Base-by-base conservation (phyloP, 257 asterid genomes). In the Ophiorrhiza pumila region DNA sequence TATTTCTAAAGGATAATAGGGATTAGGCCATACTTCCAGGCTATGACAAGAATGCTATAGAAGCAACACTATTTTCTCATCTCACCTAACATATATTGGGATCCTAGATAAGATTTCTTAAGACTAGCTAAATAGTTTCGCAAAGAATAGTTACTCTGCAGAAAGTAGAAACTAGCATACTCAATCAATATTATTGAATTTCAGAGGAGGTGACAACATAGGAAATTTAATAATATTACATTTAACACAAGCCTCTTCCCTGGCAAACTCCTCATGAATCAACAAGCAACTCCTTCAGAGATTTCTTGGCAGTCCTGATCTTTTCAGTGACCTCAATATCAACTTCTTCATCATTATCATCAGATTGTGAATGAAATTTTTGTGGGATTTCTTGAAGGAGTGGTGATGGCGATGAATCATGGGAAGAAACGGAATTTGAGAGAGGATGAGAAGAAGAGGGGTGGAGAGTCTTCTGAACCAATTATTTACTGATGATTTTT, bases 261-360 rank as follows among this genome's bases (percentile, higher is more conserved):
- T 46, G 0, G 31, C 27, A 39, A 59, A 68, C 65, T 60, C 23
- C 69, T 68, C 71, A 42, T n/a, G 66, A 52, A 46, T 62, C 84
- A 45, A 93, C 90, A 2, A 91, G 91, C 71, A 91, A 65, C 74
- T 86, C 97, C 83, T 89, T 96, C 62, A 89, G 69, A 11, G 96
- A 87, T 77, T 85, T 87, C 85, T 87, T 85, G 34, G 93, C 83
- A 20, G 80, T 79, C 83, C n/a, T n/a, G n/a, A n/a, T n/a, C n/a
- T n/a, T n/a, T n/a, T n/a, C n/a, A n/a, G n/a, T n/a, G n/a, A n/a
- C n/a, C n/a, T n/a, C n/a, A n/a, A n/a, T n/a, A n/a, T n/a, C n/a
- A n/a, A n/a, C n/a, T n/a, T n/a, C n/a, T 81, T 76, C 76, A 57
- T 75, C 85, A 25, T 7, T 68, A 50, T 13, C 65, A n/a, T 76